These are phyloP conservation scores for Beverwykella pulmonaria DNA, from an alignment of 495 filamentous ascomycete species.

Conservation along the genomic window DNA sequence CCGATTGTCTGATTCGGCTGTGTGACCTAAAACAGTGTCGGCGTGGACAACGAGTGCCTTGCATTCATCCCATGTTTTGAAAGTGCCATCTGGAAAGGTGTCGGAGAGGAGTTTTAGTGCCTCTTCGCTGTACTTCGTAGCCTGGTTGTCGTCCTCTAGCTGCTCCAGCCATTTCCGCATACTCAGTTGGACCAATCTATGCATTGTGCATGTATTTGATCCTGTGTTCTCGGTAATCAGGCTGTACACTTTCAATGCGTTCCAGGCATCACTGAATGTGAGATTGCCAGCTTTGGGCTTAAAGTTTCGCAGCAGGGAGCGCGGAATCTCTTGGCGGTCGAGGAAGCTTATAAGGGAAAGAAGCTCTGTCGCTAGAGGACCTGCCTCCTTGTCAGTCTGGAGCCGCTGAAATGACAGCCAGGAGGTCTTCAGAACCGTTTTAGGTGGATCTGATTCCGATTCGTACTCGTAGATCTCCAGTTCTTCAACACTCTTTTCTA, in stretches of 20 bases:
- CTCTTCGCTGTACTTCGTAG: not conserved
- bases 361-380: slow-evolving; percentile 12
- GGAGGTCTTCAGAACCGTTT: slow-evolving; percentile 20
- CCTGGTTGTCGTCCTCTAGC: not conserved
- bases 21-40: slow-evolving; percentile 10
- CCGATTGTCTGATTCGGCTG: not conserved
- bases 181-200: slow-evolving; percentile 18
- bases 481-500: slow-evolving; percentile 1
- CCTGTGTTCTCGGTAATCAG: slow-evolving; percentile 10
- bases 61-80: slow-evolving; percentile 20
- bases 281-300: slow-evolving; percentile 3
- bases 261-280: slow-evolving; percentile 13
- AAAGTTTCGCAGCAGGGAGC: not conserved
- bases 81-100: slow-evolving; percentile 14
- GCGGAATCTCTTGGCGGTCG: slow-evolving; percentile 18
- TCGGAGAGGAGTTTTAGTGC: slow-evolving; percentile 4
- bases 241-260: not conserved
- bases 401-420: slow-evolving; percentile 17
- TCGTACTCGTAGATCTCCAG: slow-evolving; percentile 1
- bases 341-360: slow-evolving; percentile 18
- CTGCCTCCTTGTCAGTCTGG: slow-evolving; percentile 11
- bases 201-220: slow-evolving; percentile 10
- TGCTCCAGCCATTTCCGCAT: slow-evolving; percentile 21
- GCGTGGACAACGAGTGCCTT: slow-evolving; percentile 19
- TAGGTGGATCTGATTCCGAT: not conserved